These are phyloP conservation scores for Pseudocercospora eumusae DNA, from an alignment of 2,329 filamentous ascomycete species.

Conservation along the genomic window DNA sequence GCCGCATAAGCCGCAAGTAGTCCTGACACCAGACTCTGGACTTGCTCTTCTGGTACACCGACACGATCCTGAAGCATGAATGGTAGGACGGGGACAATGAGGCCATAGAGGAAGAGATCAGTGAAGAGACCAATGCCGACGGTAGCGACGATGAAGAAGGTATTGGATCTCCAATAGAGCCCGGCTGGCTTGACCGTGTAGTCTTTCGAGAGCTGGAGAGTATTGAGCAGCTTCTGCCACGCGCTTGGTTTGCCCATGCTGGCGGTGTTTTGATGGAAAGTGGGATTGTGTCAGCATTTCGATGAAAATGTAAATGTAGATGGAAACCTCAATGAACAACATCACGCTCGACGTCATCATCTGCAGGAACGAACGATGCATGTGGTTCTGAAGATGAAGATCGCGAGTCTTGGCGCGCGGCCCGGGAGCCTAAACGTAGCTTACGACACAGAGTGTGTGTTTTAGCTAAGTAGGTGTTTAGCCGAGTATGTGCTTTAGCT, in stretches of 20 bases:
- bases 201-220: slow-evolving; percentile 40
- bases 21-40: slow-evolving; percentile 56
- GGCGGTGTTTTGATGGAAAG: background rate
- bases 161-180: slow-evolving; percentile 59
- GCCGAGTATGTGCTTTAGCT: too few species aligned
- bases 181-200: slow-evolving; percentile 41
- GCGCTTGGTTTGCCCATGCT: slow-evolving; percentile 7
- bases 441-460: too few species aligned
- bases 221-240: slow-evolving; percentile 34
- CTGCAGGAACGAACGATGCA: slow-evolving; percentile 19
- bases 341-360: slow-evolving; percentile 15
- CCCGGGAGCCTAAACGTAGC: too few species aligned
- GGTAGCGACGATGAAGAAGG: slow-evolving; percentile 60
- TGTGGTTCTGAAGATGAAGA: background rate
- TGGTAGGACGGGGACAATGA: slow-evolving; percentile 61
- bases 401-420: slow-evolving; percentile 5
- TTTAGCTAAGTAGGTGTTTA: too few species aligned
- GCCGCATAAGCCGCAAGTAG: slow-evolving; percentile 59
- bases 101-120: slow-evolving; percentile 61
- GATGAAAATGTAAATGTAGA: background rate
- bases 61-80: slow-evolving; percentile 59
- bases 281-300: background rate
- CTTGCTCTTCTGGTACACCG: slow-evolving; percentile 48
- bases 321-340: background rate
- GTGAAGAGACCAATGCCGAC: slow-evolving; percentile 59